Conservation (phyloP, 2,329 filamentous ascomycete genomes). For the Penicillium aurantiogriseum region DNA sequence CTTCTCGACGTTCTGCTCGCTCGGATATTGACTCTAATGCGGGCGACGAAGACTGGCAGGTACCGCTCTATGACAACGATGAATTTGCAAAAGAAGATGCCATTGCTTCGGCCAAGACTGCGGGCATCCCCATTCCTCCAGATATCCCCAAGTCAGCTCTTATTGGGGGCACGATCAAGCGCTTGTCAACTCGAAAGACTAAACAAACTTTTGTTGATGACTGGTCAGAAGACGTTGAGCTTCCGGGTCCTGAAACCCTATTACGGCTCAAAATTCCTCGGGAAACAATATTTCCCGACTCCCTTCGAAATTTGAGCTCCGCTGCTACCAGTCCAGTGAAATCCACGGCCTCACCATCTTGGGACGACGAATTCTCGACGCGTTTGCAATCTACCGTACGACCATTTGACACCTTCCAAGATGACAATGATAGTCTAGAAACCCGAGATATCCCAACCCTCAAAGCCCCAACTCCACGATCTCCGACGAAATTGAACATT, state of each 20-base stretch:
- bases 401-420: slow-evolving; percentile 63
- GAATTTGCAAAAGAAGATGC: slow-evolving; percentile 80
- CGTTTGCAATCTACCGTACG: slow-evolving; percentile 55
- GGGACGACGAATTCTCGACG: slow-evolving; percentile 44
- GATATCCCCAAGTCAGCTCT: slow-evolving; percentile 87
- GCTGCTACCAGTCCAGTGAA: slow-evolving; percentile 41
- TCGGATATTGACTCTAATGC: slow-evolving; percentile 76
- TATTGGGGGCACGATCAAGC: slow-evolving; percentile 88
- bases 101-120: slow-evolving; percentile 80
- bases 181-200: slow-evolving; percentile 72
- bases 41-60: slow-evolving; percentile 81
- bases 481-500: slow-evolving; percentile 53
- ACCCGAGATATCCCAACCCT: slow-evolving; percentile 66
- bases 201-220: slow-evolving; percentile 74
- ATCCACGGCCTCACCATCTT: slow-evolving; percentile 27
- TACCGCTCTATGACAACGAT: slow-evolving; percentile 80
- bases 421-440: slow-evolving; percentile 60
- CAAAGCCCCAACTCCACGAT: slow-evolving; percentile 61
- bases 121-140: slow-evolving; percentile 84
- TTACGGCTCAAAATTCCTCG: slow-evolving; percentile 66
- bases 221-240: slow-evolving; percentile 75
- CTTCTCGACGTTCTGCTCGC: slow-evolving; percentile 75
- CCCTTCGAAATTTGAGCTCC: slow-evolving; percentile 64
- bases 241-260: slow-evolving; percentile 57
- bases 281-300: slow-evolving; percentile 63